phyloP scores from a whole-genome alignment of 805 yeast species.

The Martiniozyma abietophila region DNA sequence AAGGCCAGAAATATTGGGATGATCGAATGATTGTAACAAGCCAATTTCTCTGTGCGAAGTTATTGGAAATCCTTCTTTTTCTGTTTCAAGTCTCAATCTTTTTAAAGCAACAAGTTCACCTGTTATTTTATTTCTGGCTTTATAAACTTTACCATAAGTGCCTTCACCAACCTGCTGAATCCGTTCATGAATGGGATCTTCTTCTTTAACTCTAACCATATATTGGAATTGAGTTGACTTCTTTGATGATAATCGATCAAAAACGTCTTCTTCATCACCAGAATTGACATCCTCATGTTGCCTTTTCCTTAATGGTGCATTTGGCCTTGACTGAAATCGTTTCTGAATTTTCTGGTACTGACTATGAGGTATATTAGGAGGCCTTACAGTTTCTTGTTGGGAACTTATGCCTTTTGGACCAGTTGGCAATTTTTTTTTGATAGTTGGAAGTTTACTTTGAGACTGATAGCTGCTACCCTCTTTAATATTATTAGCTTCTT shows the following conservation, averaged over 20 bases:
- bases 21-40: constrained; percentile 72
- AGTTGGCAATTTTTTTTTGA: constrained; percentile 8
- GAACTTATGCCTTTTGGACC: constrained; percentile 10
- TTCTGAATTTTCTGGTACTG: not conserved
- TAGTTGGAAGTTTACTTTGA: not conserved
- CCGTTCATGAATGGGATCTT: constrained; percentile 47
- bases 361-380: not conserved
- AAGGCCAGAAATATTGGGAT: constrained; percentile 72
- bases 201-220: constrained; percentile 6
- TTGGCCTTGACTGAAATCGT: not conserved
- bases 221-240: constrained; percentile 1
- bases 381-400: not conserved
- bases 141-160: constrained; percentile 93
- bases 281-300: not conserved
- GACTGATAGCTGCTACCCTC: too few relatives aligned
- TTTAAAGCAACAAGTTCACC: constrained; percentile 78
- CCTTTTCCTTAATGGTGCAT: not conserved
- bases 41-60: constrained; percentile 91
- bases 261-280: constrained; percentile 11
- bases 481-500: too few relatives aligned
- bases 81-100: constrained; percentile 71
- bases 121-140: constrained; percentile 66
- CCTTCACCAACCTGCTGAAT: constrained; percentile 97
- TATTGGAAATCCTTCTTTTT: constrained; percentile 91
- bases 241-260: constrained; percentile 5